Percentiles rank a stretch among this genome's conserved stretches.
These are phyloP conservation scores for Pseudogymnoascus pannorum DNA, from an alignment of 2,329 filamentous ascomycete species.

Conservation along the genomic window DNA sequence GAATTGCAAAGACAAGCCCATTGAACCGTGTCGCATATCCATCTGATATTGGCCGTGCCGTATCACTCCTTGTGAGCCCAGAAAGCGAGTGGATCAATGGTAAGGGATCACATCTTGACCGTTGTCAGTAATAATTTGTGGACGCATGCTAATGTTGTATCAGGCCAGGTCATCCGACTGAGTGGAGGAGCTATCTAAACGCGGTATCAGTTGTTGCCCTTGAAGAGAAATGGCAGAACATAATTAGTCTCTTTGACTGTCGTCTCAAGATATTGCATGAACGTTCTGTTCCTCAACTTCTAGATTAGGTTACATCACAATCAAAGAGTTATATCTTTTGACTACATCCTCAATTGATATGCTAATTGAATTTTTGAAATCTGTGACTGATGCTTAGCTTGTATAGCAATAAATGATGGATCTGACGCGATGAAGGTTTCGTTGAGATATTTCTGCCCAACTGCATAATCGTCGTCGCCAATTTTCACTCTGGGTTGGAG, in stretches of 20 bases:
- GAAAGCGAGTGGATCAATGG: constrained; percentile 61
- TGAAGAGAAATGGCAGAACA: background rate
- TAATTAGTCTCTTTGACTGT: background rate
- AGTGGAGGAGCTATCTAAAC: constrained; percentile 18
- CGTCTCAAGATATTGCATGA: background rate
- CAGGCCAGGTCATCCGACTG: constrained; percentile 23
- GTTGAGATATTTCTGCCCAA: background rate
- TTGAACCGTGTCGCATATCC: constrained; percentile 51
- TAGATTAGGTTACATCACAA: background rate
- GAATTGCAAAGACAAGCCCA: constrained; percentile 50
- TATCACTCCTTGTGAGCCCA: constrained; percentile 47
- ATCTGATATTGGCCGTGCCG: constrained; percentile 48
- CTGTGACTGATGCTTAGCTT: background rate
- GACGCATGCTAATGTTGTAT: background rate
- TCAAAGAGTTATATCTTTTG: background rate
- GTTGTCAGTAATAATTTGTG: background rate
- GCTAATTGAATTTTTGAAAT: background rate
- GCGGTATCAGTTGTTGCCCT: background rate
- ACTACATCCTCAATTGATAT: background rate
- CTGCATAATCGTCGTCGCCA: background rate
- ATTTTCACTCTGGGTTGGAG: background rate
- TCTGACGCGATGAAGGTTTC: background rate
- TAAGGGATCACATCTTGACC: constrained; percentile 28
- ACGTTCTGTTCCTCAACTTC: background rate
- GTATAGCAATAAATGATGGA: background rate